These are phyloP conservation scores for Triticum aestivum DNA, from an alignment of 176 grass and related monocot species.

Conservation along the genomic window IWGSC_CS_RefSeq_v2.1 NC_057806.1:438037481-438037980, in stretches of 20 bases:
- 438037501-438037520: constrained; percentile 1
- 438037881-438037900: neutral
- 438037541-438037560: neutral
- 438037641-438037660: neutral
- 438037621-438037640: neutral
- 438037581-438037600: constrained; percentile 7
- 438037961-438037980: neutral
- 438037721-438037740: constrained; percentile 3
- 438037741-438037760: neutral
- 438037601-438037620: neutral
- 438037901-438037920: too few relatives aligned
- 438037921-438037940: too few relatives aligned
- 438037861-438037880: too few relatives aligned
- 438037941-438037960: neutral
- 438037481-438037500: neutral
- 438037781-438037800: too few relatives aligned
- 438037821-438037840: too few relatives aligned
- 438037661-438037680: constrained; percentile 1
- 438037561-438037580: neutral
- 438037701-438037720: neutral
- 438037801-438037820: too few relatives aligned
- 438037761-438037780: neutral
- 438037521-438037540: neutral
- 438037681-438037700: too few relatives aligned
- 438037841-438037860: too few relatives aligned